A percentile compares a stretch with the other conserved stretches of the same genome.
Conservation (phyloP, 2,329 filamentous ascomycete genomes). For the Trichoderma guizhouense region DNA sequence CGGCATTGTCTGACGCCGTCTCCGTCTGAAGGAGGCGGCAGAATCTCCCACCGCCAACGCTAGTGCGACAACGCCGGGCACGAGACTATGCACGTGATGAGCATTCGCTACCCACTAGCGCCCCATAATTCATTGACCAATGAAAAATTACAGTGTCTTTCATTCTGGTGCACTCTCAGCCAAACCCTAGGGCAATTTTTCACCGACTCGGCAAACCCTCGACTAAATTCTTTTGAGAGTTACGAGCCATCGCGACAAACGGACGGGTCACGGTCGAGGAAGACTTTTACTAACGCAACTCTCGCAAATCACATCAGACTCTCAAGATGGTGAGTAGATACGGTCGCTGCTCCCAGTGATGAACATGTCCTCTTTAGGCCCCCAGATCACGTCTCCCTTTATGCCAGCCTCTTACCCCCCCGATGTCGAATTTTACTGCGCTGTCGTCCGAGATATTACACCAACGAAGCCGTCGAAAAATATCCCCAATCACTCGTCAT, state of each 20-base stretch:
- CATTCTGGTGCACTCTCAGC: slow-evolving; percentile 24
- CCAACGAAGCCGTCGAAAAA: slow-evolving; percentile 8
- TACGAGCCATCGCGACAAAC: slow-evolving; percentile 34
- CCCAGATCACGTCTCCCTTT: slow-evolving; percentile 14
- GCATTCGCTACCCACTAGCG: not conserved
- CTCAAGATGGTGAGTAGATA: slow-evolving; percentile 48
- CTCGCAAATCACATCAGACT: slow-evolving; percentile 41
- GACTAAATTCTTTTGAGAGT: slow-evolving; percentile 32
- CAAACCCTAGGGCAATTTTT: slow-evolving; percentile 40
- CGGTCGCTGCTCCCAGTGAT: slow-evolving; percentile 17
- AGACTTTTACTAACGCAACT: slow-evolving; percentile 35
- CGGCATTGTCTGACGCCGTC: slow-evolving; percentile 1
- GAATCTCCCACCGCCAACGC: slow-evolving; percentile 29
- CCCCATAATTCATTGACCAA: slow-evolving; percentile 26
- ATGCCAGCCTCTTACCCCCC: not conserved
- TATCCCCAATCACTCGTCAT: not conserved
- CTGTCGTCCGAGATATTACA: slow-evolving; percentile 13
- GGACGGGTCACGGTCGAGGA: slow-evolving; percentile 36
- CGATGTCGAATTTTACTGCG: slow-evolving; percentile 20
- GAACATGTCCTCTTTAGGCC: slow-evolving; percentile 15
- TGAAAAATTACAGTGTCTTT: slow-evolving; percentile 30
- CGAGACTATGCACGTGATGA: slow-evolving; percentile 27
- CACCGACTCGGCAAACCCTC: slow-evolving; percentile 35
- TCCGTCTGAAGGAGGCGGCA: slow-evolving; percentile 19
- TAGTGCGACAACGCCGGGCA: not conserved